Conservation (phyloP, 2,329 filamentous ascomycete genomes). For the Teratosphaeriaceae sp. region DNA sequence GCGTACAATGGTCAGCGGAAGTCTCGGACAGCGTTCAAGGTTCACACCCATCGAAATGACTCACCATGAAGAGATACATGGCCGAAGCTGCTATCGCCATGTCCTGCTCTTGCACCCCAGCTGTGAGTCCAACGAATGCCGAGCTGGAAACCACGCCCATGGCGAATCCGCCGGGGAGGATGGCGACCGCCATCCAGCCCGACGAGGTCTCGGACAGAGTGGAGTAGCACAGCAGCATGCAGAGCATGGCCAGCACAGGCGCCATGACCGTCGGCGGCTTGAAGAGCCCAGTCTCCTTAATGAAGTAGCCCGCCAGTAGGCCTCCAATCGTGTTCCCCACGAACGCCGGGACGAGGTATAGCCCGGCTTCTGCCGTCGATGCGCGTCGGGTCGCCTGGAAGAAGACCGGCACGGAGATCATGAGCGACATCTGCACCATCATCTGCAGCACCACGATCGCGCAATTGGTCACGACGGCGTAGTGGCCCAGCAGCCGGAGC, state of each 20-base stretch:
- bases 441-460: conserved; percentile 48
- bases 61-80: conserved; percentile 40
- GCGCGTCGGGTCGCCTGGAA: conserved; percentile 57
- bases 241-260: conserved; percentile 42
- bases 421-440: conserved; percentile 54
- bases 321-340: conserved; percentile 60
- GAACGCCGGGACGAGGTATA: conserved; percentile 61
- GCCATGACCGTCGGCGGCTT: conserved; percentile 49
- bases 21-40: too few species aligned
- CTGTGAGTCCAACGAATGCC: conserved; percentile 45
- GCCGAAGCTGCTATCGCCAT: conserved; percentile 46
- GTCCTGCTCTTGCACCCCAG: conserved; percentile 39
- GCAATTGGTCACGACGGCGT: conserved; percentile 49
- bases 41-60: too few species aligned
- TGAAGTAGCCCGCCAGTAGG: conserved; percentile 52
- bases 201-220: conserved; percentile 56
- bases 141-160: conserved; percentile 42
- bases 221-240: conserved; percentile 47
- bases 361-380: conserved; percentile 52
- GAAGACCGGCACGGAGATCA: conserved; percentile 62
- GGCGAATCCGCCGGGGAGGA: conserved; percentile 51
- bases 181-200: conserved; percentile 51
- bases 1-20: too few species aligned
- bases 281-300: conserved; percentile 54
- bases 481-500: conserved; percentile 45